A percentile compares a stretch with the other conserved stretches of the same genome.
Conservation (phyloP, 108 stramenopile genomes). For the Thalassiosira profunda region DNA sequence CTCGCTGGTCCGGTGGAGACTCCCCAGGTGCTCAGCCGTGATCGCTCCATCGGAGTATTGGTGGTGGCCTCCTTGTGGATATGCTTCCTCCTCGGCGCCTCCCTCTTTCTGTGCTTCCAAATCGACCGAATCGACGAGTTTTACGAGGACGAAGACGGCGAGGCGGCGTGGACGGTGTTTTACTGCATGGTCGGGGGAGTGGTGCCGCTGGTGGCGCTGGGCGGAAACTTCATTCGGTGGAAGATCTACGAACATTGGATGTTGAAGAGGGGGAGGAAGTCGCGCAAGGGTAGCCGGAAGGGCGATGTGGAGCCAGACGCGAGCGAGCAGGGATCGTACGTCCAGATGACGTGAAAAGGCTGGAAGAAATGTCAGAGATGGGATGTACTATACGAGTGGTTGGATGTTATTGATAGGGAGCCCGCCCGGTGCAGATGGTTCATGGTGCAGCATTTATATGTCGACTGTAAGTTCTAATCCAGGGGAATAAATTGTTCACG, state of each 20-base stretch:
- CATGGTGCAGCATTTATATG: too few species aligned
- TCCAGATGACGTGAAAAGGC: too few species aligned
- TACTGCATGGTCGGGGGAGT: conserved; percentile 33
- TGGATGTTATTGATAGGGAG: too few species aligned
- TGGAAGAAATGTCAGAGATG: too few species aligned
- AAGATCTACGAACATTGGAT: conserved; percentile 69
- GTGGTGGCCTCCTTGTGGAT: conserved; percentile 52
- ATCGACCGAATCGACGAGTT: conserved; percentile 39
- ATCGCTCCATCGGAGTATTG: conserved; percentile 35
- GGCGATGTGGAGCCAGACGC: too few species aligned
- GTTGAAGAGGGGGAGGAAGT: conserved; percentile 47
- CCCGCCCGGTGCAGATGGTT: too few species aligned
- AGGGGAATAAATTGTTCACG: too few species aligned
- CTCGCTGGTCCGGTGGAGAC: too few species aligned
- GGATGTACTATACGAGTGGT: too few species aligned
- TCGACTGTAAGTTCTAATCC: too few species aligned
- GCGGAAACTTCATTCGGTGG: conserved; percentile 50
- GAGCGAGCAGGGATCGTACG: too few species aligned
- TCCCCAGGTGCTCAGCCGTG: conserved; percentile 12
- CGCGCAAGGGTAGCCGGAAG: too few species aligned
- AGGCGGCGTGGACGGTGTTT: conserved; percentile 31
- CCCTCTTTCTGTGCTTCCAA: conserved; percentile 47
- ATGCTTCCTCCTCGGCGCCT: conserved; percentile 45
- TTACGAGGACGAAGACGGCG: conserved; percentile 37
- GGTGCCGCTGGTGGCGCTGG: conserved; percentile 40